Evolutionary conservation across 2,329 filamentous ascomycete species (phyloP), one percentile per base, ranked within the genome.

Genomic region (Penicillium sp.): DNA sequence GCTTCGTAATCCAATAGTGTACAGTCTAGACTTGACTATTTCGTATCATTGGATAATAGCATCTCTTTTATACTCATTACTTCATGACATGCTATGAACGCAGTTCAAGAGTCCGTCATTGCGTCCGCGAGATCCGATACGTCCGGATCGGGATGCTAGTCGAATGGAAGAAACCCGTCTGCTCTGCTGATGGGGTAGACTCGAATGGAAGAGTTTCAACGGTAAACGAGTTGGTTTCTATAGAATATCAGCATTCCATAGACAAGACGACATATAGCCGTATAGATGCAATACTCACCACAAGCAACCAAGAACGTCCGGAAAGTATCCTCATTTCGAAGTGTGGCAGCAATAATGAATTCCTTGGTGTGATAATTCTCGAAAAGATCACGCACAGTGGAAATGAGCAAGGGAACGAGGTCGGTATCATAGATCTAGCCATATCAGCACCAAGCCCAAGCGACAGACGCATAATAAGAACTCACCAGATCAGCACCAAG

Each of bases 251-350:
- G 46, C 18, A 14, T 25, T 16, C 13, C 14, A 10, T 16, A 34
- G n/a, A 13, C 14, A 44, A 19, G 4, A 10, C n/a, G 16, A 29
- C 13, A 14, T 13, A 10, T 29, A 8, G 7, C 18, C 14, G 22
- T 3, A 10, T 25, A 12, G 7, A 7, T 11, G 11, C 34, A 31
- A 25, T 7, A 64, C 81, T 63, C 69, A 85, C 82, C 68, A 66
- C 82, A 85, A 48, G 76, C 77, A 49, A 76, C 68, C 56, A 76
- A 63, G 60, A 86, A 85, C 22, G 74, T 70, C 57, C 78, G 73
- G 64, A 84, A 84, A 0, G 82, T 86, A 44, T 82, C 71, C 47
- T 77, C 72, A 51, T 85, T 86, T 47, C 83, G 77, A 46, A 86
- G 74, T 0, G 82, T 81, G 12, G 80, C 78, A 3, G 81, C 76